phyloP scores from a whole-genome alignment of 2,329 filamentous ascomycete species.

The Aspergillus novoparasiticus region DNA sequence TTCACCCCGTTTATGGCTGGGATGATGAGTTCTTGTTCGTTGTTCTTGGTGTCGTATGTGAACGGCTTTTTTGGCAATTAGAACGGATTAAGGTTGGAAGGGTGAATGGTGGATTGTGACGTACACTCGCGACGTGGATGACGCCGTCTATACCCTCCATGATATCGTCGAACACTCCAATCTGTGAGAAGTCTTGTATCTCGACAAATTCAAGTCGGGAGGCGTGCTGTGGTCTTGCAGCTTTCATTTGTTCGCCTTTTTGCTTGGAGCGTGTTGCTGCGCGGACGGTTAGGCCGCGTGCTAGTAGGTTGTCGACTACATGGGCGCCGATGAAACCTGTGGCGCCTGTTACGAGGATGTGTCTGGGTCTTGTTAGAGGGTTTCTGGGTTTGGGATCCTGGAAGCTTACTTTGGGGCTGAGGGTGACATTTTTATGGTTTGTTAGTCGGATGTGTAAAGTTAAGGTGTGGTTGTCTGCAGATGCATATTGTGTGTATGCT shows the following conservation, averaged over 20 bases:
- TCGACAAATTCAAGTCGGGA: slow-evolving; percentile 46
- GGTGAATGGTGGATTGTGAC: slow-evolving; percentile 12
- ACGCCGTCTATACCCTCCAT: slow-evolving; percentile 48
- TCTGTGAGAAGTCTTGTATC: slow-evolving; percentile 46
- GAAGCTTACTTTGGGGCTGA: background rate
- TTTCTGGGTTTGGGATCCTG: background rate
- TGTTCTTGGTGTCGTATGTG: slow-evolving; percentile 47
- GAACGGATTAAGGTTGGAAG: too few relatives aligned
- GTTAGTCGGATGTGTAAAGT: background rate
- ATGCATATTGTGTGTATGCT: background rate
- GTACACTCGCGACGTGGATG: slow-evolving; percentile 50
- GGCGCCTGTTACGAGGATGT: slow-evolving; percentile 30
- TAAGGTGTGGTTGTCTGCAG: background rate
- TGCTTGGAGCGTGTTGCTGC: slow-evolving; percentile 25
- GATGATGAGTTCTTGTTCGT: slow-evolving; percentile 47
- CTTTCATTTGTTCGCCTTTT: slow-evolving; percentile 38
- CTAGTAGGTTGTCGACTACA: slow-evolving; percentile 29
- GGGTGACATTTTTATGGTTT: background rate
- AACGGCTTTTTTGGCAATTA: slow-evolving; percentile 37
- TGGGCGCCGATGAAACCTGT: slow-evolving; percentile 34
- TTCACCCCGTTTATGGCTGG: slow-evolving; percentile 52
- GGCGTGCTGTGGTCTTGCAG: slow-evolving; percentile 39
- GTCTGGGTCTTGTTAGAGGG: slow-evolving; percentile 15
- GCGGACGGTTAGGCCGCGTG: slow-evolving; percentile 26
- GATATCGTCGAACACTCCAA: slow-evolving; percentile 40